Base-by-base conservation (phyloP, 805 yeast genomes). In the Hanseniaspora osmophila region DNA sequence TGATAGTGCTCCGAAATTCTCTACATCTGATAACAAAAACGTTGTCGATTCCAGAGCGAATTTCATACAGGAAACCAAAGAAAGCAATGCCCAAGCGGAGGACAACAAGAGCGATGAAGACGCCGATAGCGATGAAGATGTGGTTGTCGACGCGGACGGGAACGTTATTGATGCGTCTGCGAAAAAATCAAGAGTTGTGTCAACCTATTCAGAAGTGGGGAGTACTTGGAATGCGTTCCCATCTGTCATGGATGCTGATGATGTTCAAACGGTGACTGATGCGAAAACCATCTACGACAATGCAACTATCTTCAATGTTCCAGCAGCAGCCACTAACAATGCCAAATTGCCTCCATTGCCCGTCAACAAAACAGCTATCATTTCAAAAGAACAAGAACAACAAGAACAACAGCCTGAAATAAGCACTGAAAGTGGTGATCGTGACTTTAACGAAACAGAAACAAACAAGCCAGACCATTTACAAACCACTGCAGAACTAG, bases 181-280 rank as follows among this genome's bases (percentile, higher is more conserved):
- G 2, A 52, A 64, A 3, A 56, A 57, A 35, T 19, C 33, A 15
- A 51, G 62, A 17, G 53, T 49, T 2, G 57, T 54, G 0, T 60
- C 65, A 0, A 54, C 60, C 9, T 60, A 61, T 40, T 55, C 65
- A 7, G 64, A 55, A 38, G 54, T 52, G 10, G 66, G 58, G 19
- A 61, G 65, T 44, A 51, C 58, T 1, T 62, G 65, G 64, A 59
- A 61, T 42, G 64, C 63, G 10, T 62, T 62, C 41, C 66, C 66
- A 15, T 52, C 61, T 0, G 52, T 53, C 5, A 52, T 51, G 13
- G 45, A 40, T 12, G 49, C 46, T 6, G 50, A 46, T 22, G 56
- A 51, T 35, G 47, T 61, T 19, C 59, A 58, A 37, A 62, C 65
- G 1, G 33, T 45, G 12, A 49, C 51, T 12, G 66, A 62, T 44